Evolutionary conservation across 805 yeast genomes (phyloP).

Genomic region (Crinitomyces ghanaensis): DNA sequence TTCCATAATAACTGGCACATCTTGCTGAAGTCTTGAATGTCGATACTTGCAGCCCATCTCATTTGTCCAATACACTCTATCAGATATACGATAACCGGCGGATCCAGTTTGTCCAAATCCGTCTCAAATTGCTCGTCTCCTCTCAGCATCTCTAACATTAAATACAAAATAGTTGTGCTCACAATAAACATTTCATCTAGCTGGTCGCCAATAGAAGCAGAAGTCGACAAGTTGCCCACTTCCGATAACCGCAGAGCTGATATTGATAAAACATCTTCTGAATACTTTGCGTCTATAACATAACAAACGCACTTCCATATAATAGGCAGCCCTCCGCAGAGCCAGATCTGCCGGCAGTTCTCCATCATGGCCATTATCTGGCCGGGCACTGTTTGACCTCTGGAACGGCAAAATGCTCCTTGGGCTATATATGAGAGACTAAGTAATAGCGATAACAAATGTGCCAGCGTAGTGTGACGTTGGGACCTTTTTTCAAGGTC

Average conservation of each 20-base stretch:
- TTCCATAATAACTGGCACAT: conserved; percentile 44
- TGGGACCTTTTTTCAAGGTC: neutral
- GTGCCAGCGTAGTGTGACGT: no score
- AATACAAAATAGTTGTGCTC: conserved; percentile 19
- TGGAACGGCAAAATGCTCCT: conserved; percentile 23
- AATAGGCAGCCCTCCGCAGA: conserved; percentile 7
- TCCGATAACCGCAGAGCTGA: neutral
- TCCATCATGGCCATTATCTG: conserved; percentile 19
- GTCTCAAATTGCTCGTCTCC: conserved; percentile 13
- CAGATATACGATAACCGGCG: conserved; percentile 34
- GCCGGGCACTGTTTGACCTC: conserved; percentile 13
- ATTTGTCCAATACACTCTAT: conserved; percentile 48
- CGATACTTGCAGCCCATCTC: conserved; percentile 37
- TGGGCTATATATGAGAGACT: conserved; percentile 21
- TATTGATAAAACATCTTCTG: neutral
- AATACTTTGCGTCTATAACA: conserved; percentile 2
- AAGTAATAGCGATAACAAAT: neutral
- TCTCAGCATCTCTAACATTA: conserved; percentile 12
- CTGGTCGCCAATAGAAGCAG: neutral
- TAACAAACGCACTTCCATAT: conserved; percentile 3
- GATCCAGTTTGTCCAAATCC: conserved; percentile 12
- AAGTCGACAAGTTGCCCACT: conserved; percentile 1
- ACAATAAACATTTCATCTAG: conserved; percentile 4
- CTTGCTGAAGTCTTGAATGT: conserved; percentile 27
- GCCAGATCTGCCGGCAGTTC: conserved; percentile 19